These are phyloP conservation scores for Leccinum subspadiceum DNA, from an alignment of 1,284 basidiomycete genomes.

Conservation along the genomic window DNA sequence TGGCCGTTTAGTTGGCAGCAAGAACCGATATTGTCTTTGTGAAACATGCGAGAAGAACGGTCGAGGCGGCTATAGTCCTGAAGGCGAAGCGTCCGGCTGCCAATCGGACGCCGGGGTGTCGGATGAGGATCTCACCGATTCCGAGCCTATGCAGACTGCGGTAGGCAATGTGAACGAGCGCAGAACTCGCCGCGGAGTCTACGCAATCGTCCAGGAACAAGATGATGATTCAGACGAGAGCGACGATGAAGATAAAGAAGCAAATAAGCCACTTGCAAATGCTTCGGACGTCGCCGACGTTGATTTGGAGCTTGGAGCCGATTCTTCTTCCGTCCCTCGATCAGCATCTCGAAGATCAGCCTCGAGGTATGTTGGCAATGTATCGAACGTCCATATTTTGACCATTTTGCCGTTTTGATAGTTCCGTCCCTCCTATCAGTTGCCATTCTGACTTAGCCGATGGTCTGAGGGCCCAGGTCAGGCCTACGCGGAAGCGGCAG, in stretches of 20 bases:
- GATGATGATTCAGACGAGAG: conserved; percentile 54
- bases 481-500: conserved; percentile 52
- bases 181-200: conserved; percentile 73
- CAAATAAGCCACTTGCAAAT: conserved; percentile 42
- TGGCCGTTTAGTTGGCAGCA: conserved; percentile 65
- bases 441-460: conserved; percentile 22
- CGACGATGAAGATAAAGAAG: conserved; percentile 49
- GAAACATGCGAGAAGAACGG: conserved; percentile 82
- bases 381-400: conserved; percentile 12
- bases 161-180: conserved; percentile 64
- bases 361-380: conserved; percentile 28
- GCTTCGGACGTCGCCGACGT: conserved; percentile 45
- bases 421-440: conserved; percentile 29
- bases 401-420: conserved; percentile 14
- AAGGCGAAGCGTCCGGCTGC: conserved; percentile 48
- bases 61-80: conserved; percentile 71
- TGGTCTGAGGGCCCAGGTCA: conserved; percentile 37
- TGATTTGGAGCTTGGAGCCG: conserved; percentile 52
- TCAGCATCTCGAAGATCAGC: conserved; percentile 29
- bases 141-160: conserved; percentile 34
- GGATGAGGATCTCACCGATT: conserved; percentile 43
- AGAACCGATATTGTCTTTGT: conserved; percentile 86
- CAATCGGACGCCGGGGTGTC: conserved; percentile 45
- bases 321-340: conserved; percentile 31
- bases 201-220: conserved; percentile 61